phyloP scores from a whole-genome alignment of 768 basidiomycete genomes.

The Collybia sp. region DNA sequence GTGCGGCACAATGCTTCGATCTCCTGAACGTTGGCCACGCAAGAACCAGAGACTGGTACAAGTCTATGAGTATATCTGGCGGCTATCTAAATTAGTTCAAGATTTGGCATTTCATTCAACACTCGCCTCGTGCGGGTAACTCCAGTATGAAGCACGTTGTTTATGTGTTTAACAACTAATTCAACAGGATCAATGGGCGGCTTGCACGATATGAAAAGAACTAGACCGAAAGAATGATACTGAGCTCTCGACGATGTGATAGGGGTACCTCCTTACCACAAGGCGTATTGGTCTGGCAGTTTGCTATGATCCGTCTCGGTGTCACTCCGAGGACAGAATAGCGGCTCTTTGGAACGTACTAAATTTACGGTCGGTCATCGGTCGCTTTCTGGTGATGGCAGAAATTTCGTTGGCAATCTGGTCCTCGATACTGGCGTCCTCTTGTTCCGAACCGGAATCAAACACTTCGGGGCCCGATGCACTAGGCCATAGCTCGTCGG shows the following conservation, averaged over 20 bases:
- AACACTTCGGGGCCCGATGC: conserved; percentile 14
- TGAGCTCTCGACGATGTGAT: background rate
- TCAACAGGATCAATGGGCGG: conserved; percentile 74
- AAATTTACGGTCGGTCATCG: conserved; percentile 59
- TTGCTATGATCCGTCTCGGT: conserved; percentile 53
- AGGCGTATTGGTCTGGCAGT: conserved; percentile 74
- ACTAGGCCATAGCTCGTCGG: conserved; percentile 67
- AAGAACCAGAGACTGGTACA: conserved; percentile 64
- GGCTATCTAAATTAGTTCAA: background rate
- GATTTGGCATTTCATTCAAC: background rate
- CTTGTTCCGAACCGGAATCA: conserved; percentile 28
- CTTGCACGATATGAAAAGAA: conserved; percentile 78
- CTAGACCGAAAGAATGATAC: conserved; percentile 29
- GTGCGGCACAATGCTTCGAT: conserved; percentile 58
- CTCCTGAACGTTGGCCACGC: conserved; percentile 64
- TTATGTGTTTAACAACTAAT: conserved; percentile 59
- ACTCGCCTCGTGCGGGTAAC: conserved; percentile 60
- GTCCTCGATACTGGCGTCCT: conserved; percentile 54
- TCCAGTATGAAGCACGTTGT: conserved; percentile 58
- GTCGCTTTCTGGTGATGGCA: conserved; percentile 50
- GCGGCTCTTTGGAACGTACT: conserved; percentile 29
- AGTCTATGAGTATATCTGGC: conserved; percentile 66
- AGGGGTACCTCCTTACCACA: conserved; percentile 48
- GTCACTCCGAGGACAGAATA: background rate
- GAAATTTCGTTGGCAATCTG: conserved; percentile 71